Base-by-base conservation (phyloP, 257 asterid genomes). In the Scutellaria barbata region DNA sequence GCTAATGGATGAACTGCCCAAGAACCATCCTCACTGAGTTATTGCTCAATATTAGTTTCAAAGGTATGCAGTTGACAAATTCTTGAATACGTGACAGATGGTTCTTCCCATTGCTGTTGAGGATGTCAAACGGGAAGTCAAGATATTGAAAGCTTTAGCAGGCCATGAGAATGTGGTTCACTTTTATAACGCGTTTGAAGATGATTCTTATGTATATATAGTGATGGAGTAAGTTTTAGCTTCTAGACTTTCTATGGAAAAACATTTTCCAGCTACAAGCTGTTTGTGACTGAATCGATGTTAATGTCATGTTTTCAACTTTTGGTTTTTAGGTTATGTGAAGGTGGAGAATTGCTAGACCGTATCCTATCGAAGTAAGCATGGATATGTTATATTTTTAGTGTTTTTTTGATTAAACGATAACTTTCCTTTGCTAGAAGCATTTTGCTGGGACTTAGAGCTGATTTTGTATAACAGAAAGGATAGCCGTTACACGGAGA, bases 101-200 rank as follows among this genome's bases (percentile, higher is more conserved):
- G 82, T 89, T 80, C 96, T 95, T 83, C 98, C 98, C 5, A 88
- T 95, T 72, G 97, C 99, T 46, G 98, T 92, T 63, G 99, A 92
- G 80, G 99, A 95, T 85, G 99, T 95, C 72, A 92, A 88, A 84
- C 82, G 99, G 47, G 99, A 95, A 84, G 99, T 95, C 70, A 92
- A 87, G 86, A 92, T 95, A 87, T 83, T 95, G 82, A 88, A 82
- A 81, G 99, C 98, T 51, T 86, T 95, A 82, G 85, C 95, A 47
- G 99, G 98, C 63, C 99, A 95, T 35, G 99, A 92, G 82, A 95
- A 95, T 56, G 98, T 95, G 80, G 99, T 95, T 68, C 95, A 88
- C 79, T 92, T 95, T 83, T 82, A 89, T 78, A 88, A 95, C 79
- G 92, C 98, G 13, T 95, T 89, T 74, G 99, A 95, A 67, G 95